Base-by-base conservation (phyloP, 352 stramenopile species). In the Phytophthora megakarya region DNA sequence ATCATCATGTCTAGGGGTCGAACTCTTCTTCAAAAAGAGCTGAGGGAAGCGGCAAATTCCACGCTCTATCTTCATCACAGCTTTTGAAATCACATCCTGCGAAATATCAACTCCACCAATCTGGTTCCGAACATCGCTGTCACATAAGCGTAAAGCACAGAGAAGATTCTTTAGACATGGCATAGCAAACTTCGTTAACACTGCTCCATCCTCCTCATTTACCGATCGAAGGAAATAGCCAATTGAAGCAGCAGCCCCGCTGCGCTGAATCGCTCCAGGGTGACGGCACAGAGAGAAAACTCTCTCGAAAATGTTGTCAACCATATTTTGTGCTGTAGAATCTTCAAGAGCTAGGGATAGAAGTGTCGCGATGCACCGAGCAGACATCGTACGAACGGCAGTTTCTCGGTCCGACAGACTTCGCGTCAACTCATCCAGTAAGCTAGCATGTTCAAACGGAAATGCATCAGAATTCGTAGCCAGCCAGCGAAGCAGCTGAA, bases 281-380 rank as follows among this genome's bases (percentile, higher is more conserved):
- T 95, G 86, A 0, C 72, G 75, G 44, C 81, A 92, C 8, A 95
- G 53, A 19, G 81, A 85, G 58, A 93, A 93, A 4, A 95, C 26
- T 28, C 83, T 73, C 32, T 91, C 70, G 32, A 95, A 91, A 15
- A 95, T 75, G 7, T 72, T 52, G 15, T 82, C 76, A 4, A 71
- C 67, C 15, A 82, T 80, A 13, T 49, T 35, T 3, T 72, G 26
- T 25, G 55, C 9, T 9, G 19, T 45, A n/a, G 64, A 48, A 47
- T 73, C 42, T 59, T 92, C 78, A 35, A 86, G 43, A 26, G 70
- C 63, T 3, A 75, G 62, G 16, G 73, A 78, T 16, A 95, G 68
- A 40, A 86, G 72, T 23, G 46, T 49, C 8, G 86, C 77, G 30
- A 95, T 65, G n/a, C 77, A 80, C 47, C 82, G 75, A 19, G 78